Base-by-base conservation (phyloP, 805 yeast species). In the Pichia thaimueangensis region DNA sequence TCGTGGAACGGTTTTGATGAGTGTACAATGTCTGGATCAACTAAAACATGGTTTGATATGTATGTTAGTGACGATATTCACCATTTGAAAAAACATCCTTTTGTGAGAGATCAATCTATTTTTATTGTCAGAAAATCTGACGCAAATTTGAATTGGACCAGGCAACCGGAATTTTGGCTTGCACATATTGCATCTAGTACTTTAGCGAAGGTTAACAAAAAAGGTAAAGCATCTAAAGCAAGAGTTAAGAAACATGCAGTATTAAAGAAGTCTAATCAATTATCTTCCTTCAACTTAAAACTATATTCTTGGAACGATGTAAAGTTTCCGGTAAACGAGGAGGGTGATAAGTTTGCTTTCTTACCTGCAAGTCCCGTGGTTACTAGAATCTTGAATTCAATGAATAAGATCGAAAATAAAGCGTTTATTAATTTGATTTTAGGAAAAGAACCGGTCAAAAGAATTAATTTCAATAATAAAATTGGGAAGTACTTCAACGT, bases 321-420 rank as follows among this genome's bases (percentile, higher is more conserved):
- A 4, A 48, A 53, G 13, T 30, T 59, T 22, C 63, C 62, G 13
- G 35, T 51, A 3, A 52, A 54, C 6, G 49, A 56, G 10, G 25
- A 38, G 1, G 65, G 68, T 6, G 56, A 59, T 31, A 54, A 53
- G 12, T 55, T 56, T 50, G 59, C 64, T 27, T 54, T 82, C 11
- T 53, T 82, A 37, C 86, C 87, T 1, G 78, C 79, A 17, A 75
- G 82, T 8, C 74, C 76, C 5, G 82, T 82, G 3, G 74, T 78
- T 6, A 71, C 76, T 33, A 65, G 88, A 58, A 78, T 80, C 6
- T 65, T 82, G 55, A 71, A 74, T 50, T 82, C 87, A 0, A 82
- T 82, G 86, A 67, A 76, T 2, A 67, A 75, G 36, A 67, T 81
- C 28, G 75, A 42, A 67, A 73, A 42, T 72, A 77, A 29, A 69